Evolutionary conservation across 129 eudicot genomes (phyloP), one percentile per base, ranked within the genome.

Genomic region (Artemisia annua): DNA sequence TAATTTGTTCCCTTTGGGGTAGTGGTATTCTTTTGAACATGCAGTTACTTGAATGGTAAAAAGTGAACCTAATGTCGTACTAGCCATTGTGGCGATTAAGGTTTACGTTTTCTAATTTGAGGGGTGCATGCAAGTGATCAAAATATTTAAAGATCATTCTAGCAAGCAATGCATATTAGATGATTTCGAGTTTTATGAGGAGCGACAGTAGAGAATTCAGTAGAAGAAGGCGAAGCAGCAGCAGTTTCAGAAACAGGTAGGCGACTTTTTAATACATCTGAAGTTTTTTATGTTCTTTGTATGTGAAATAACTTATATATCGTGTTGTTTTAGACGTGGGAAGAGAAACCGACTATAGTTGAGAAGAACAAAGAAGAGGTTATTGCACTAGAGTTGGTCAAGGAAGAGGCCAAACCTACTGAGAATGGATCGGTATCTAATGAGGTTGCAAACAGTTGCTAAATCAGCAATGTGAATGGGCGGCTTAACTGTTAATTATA

Each of bases 151-250:
- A 71, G 87, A 86, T 18, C 91, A 91, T 61, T 48, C 86, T 4
- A 83, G 86, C 81, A 91, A 84, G 72, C 90, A 87, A 67, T 79
- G 97, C 58, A 82, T 91, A 63, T 78, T 87, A 26, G 97, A 91
- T 73, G 97, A 91, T 73, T 91, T 91, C 80, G 95, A 87, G 46
- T 91, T 91, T 52, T 91, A 91, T 7, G 97, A 91, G 82, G 87
- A 82, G 8, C 76, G 97, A 3, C 89, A 90, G 80, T 83, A 66
- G 80, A 88, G 84, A 74, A 83, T 90, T 49, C 97, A 87, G 70
- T 95, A 90, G 68, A 90, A 90, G 61, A 90, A 90, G 73, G 87
- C 89, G 53, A 90, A 86, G 63, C 86, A 84, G 30, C 89, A 80
- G 63, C 91, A 79, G 67, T 87, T 60, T 58, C 97, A 83, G 70